phyloP scores from a whole-genome alignment of 2,329 filamentous ascomycete species.

The Xylaria sp. region DNA sequence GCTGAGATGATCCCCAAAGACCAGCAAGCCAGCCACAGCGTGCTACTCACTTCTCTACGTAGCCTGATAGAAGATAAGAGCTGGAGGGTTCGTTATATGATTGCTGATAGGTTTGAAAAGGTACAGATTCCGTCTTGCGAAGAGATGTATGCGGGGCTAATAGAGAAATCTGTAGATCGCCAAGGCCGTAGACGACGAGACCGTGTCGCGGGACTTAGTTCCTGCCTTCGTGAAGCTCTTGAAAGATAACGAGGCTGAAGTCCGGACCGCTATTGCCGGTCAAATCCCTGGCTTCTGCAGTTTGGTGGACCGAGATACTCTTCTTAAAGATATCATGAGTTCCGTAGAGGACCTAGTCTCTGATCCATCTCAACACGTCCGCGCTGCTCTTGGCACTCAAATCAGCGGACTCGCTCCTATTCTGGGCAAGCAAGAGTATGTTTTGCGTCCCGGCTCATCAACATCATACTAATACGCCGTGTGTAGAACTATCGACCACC shows the following conservation, averaged over 20 bases:
- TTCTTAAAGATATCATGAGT: constrained; percentile 96
- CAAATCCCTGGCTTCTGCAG: constrained; percentile 98
- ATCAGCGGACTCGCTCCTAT: constrained; percentile 97
- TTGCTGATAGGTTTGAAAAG: constrained; percentile 98
- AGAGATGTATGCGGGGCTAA: constrained; percentile 3
- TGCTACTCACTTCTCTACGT: constrained; percentile 88
- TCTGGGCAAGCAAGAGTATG: constrained; percentile 95
- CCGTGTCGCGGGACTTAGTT: constrained; percentile 91
- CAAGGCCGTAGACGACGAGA: constrained; percentile 97
- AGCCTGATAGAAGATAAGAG: constrained; percentile 99
- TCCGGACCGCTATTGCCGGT: constrained; percentile 94
- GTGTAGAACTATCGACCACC: constrained; percentile 89
- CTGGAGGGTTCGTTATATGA: constrained; percentile 99
- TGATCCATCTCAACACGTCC: constrained; percentile 95
- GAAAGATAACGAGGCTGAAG: constrained; percentile 97
- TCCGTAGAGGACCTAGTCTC: constrained; percentile 96
- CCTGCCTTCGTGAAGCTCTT: constrained; percentile 97
- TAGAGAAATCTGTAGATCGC: constrained; percentile 76
- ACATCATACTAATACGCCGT: constrained; percentile 39
- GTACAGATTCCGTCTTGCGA: constrained; percentile 57
- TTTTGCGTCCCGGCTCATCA: constrained; percentile 9
- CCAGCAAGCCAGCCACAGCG: constrained; percentile 95
- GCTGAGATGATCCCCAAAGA: constrained; percentile 98
- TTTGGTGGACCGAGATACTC: constrained; percentile 84
- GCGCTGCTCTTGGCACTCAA: constrained; percentile 93